These are phyloP conservation scores for Hansenula sp. DNA, from an alignment of 1,139 yeast genomes.

Conservation along the genomic window DNA sequence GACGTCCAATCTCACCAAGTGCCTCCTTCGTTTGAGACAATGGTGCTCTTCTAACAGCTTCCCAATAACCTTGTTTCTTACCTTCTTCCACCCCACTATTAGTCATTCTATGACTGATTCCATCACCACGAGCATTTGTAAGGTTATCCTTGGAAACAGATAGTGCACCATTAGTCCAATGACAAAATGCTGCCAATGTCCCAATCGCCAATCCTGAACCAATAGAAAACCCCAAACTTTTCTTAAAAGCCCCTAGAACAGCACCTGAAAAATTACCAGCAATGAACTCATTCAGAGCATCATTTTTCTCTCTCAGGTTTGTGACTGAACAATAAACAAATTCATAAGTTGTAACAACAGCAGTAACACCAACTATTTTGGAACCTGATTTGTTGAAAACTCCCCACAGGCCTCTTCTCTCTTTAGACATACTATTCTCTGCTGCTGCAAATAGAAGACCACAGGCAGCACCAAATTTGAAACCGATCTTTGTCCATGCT, in stretches of 20 bases:
- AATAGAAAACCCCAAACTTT: constrained; percentile 37
- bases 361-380: constrained; percentile 17
- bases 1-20: constrained; percentile 43
- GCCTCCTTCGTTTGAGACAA: constrained; percentile 75
- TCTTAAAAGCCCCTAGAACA: constrained; percentile 33
- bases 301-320: constrained; percentile 40
- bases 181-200: constrained; percentile 30
- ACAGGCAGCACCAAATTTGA: constrained; percentile 34
- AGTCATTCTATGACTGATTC: constrained; percentile 13
- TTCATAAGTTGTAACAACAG: constrained; percentile 34
- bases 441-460: constrained; percentile 37
- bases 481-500: constrained; percentile 35
- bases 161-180: constrained; percentile 42
- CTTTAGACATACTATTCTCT: constrained; percentile 29
- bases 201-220: constrained; percentile 41
- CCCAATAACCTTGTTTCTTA: constrained; percentile 72
- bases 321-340: constrained; percentile 35
- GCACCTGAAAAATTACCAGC: constrained; percentile 52
- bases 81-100: constrained; percentile 10
- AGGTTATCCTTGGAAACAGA: constrained; percentile 28
- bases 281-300: constrained; percentile 41
- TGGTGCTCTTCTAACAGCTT: constrained; percentile 77
- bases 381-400: constrained; percentile 26
- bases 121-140: constrained; percentile 31
- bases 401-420: constrained; percentile 20